Evolutionary conservation across 148 eudicot species (phyloP), one percentile per base, ranked within the genome.

Genomic region (Spergularia marina): DNA sequence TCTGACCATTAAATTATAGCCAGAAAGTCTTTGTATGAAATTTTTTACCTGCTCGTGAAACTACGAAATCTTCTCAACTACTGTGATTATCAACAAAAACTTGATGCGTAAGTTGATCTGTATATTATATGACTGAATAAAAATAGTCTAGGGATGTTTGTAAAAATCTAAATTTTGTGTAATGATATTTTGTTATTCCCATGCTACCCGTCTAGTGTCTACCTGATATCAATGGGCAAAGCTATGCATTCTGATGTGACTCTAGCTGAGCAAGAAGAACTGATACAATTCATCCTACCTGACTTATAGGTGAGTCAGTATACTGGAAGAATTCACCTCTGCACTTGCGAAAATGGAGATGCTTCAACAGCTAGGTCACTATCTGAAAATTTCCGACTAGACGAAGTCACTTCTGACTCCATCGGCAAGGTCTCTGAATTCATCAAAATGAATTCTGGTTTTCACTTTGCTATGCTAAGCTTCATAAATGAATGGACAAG

Each of bases 291-390:
- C 30, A 25, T 52, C 53, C 34, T 56, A 20, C 56, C 52, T 66
- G 74, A 68, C 55, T 59, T 78, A 53, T 81, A 95, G 99, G 94
- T 95, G 82, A 95, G 98, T 82, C 89, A 86, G 70, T 88, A 95
- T 79, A 95, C 98, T 61, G 97, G 94, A 85, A 87, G 99, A 83
- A 80, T 95, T 74, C 99, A 95, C 85, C 76, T 92, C 72, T 92
- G 93, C 81, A 77, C 84, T 61, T 95, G 92, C 68, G 85, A 71
- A 74, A 85, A 85, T 30, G 98, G 85, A 71, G 81, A 85, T 61
- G 90, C 92, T 79, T 78, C 88, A 70, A 86, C 89, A 73, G 93
- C 91, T 61, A 89, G 65, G 75, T 94, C 96, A 80, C 84, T 95
- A 75, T 89, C 83, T 79, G 83, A 88, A 80, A 92, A 85, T 86